A percentile compares a stretch with the other conserved stretches of the same genome.
phyloP scores from a whole-genome alignment of 2,329 filamentous ascomycete genomes.

The Beauveria sp. region DNA sequence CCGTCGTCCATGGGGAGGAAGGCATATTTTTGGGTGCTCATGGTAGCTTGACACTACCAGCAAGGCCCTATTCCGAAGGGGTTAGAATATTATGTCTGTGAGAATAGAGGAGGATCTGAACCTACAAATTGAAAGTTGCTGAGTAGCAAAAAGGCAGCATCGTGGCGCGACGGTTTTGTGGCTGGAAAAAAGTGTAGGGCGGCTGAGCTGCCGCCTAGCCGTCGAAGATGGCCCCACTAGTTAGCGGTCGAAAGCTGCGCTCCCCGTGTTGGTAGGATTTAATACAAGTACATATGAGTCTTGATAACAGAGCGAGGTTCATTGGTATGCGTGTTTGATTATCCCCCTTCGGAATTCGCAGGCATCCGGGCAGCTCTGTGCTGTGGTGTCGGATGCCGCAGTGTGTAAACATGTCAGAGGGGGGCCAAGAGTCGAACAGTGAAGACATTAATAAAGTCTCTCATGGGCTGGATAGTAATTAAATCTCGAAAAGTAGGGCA shows the following conservation, averaged over 20 bases:
- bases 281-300: not conserved
- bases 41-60: slow-evolving; percentile 17
- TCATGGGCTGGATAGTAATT: no score
- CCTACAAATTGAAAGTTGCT: not conserved
- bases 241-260: no score
- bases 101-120: not conserved
- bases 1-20: slow-evolving; percentile 61
- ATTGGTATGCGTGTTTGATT: no score
- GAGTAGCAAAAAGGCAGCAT: not conserved
- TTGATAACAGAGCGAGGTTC: not conserved
- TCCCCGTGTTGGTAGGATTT: no score
- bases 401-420: no score
- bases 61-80: not conserved
- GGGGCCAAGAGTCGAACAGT: no score
- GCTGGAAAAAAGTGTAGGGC: not conserved
- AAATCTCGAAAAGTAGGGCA: no score
- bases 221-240: not conserved
- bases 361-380: no score
- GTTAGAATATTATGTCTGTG: no score
- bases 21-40: slow-evolving; percentile 56
- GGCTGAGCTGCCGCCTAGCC: slow-evolving; percentile 4
- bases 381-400: no score
- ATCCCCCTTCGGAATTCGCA: no score
- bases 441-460: no score
- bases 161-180: not conserved